Base-by-base conservation (phyloP, 2,329 filamentous ascomycete genomes). In the Cordyceps farinosa region DNA sequence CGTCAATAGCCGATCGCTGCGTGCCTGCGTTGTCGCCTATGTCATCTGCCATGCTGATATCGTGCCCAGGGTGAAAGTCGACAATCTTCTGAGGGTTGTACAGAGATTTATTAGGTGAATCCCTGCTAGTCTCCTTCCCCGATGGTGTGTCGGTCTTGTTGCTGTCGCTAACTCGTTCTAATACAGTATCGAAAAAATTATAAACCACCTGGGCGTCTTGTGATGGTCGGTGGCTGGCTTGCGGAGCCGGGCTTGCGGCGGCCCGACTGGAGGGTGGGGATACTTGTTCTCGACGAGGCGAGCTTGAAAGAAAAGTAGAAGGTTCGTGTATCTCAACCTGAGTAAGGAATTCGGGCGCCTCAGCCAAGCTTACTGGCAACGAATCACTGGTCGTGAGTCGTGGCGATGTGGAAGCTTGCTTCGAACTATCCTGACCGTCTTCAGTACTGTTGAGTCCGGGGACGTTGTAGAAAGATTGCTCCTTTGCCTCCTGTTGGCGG, bases 151-250 rank as follows among this genome's bases (percentile, higher is more conserved):
- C 63, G 9, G 64, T 62, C 29, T 58, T 42, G 55, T 68, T 63
- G 22, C 66, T 69, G 8, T 65, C 61, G 29, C 50, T 63, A 22
- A 68, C 63, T 17, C 61, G 64, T 36, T 65, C 65, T 6, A 62
- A 50, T 34, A 61, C 66, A 22, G 63, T 61, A 10, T 67, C 62
- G 10, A 69, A 69, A 17, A 56, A 63, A 27, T 32, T 65, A 36
- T 51, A 54, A 17, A 70, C 45, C n/a, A 70, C 52, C 54, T 74
- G 74, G 47, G 72, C 70, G 61, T 70, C 73, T 64, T 72, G 73
- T 47, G 67, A 70, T 52, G 44, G 10, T 56, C 34, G 52, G 22
- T 22, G 36, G 8, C 17, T 30, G 13, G 5, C 11, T 34, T 55
- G 59, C 50, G 50, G n/a, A 32, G 34, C 22, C 17, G 27, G 27